Percentiles rank a stretch among this genome's conserved stretches.
Conservation (phyloP, 352 stramenopile species). For the Phytophthora fragariae region DNA sequence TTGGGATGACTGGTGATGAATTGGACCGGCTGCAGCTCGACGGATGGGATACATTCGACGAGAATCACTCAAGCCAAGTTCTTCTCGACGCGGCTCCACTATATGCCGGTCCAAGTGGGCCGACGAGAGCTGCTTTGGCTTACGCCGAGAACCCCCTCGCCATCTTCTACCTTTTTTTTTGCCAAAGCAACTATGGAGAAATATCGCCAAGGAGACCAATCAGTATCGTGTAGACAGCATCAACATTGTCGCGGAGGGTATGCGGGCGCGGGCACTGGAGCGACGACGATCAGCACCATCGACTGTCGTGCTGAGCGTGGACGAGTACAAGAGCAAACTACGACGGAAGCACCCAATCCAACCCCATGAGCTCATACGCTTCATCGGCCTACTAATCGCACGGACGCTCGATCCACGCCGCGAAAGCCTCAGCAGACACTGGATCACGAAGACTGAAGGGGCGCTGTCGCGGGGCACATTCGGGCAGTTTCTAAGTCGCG, state of each 20-base stretch:
- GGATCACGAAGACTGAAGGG: constrained; percentile 10
- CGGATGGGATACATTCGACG: background rate
- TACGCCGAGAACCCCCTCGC: background rate
- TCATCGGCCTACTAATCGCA: background rate
- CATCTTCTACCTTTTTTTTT: constrained; percentile 9
- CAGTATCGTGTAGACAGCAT: too few relatives aligned
- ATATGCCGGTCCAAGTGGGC: background rate
- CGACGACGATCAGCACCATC: background rate
- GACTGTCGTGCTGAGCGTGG: constrained; percentile 7
- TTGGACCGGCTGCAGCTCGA: constrained; percentile 1
- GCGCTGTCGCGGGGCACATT: constrained; percentile 5
- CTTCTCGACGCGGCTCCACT: background rate
- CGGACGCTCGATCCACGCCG: background rate
- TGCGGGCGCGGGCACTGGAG: background rate
- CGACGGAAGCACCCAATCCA: constrained; percentile 3
- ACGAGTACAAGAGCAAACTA: constrained; percentile 10
- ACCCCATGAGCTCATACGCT: constrained; percentile 2
- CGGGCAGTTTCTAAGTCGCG: constrained; percentile 11
- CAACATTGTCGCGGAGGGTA: background rate
- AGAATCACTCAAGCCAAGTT: constrained; percentile 3
- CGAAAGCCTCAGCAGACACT: constrained; percentile 9
- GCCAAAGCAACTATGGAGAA: constrained; percentile 7
- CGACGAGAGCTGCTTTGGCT: constrained; percentile 1
- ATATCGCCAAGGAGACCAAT: constrained; percentile 7
- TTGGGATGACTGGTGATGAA: background rate